A percentile compares a stretch with the other conserved stretches of the same genome.
Conservation (phyloP, 2,329 filamentous ascomycete genomes). For the Aspergillus sp. region DNA sequence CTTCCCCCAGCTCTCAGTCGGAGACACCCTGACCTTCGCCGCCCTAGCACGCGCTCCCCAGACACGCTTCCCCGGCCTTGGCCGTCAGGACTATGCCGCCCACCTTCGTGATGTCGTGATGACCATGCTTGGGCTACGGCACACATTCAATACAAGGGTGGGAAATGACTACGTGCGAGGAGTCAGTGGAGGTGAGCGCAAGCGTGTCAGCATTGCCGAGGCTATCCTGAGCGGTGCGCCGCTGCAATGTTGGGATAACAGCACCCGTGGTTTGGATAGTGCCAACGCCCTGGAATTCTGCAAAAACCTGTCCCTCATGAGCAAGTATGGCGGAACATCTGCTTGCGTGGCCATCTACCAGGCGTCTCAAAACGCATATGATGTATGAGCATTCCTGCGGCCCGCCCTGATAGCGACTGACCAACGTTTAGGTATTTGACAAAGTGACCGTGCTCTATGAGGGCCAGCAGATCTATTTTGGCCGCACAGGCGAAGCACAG, state of each 20-base stretch:
- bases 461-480: constrained; percentile 76
- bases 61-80: constrained; percentile 39
- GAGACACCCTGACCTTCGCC: constrained; percentile 78
- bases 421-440: constrained; percentile 63
- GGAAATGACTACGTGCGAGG: constrained; percentile 59
- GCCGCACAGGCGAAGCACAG: constrained; percentile 60
- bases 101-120: constrained; percentile 48
- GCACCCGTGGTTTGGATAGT: constrained; percentile 52
- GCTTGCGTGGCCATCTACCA: constrained; percentile 59
- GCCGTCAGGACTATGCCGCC: constrained; percentile 43
- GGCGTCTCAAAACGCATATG: constrained; percentile 49
- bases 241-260: constrained; percentile 50
- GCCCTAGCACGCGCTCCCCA: constrained; percentile 62
- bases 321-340: constrained; percentile 51
- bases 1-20: constrained; percentile 74
- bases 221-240: constrained; percentile 48
- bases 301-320: constrained; percentile 50
- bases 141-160: constrained; percentile 52
- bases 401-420: not conserved
- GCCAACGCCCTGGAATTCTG: constrained; percentile 59
- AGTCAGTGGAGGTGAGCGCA: constrained; percentile 61
- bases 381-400: constrained; percentile 35
- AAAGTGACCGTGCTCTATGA: constrained; percentile 73
- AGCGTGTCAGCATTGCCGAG: constrained; percentile 63
- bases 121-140: constrained; percentile 46